Evolutionary conservation across 2,329 filamentous ascomycete species (phyloP).

Genomic region (Sclerotinia minor): DNA sequence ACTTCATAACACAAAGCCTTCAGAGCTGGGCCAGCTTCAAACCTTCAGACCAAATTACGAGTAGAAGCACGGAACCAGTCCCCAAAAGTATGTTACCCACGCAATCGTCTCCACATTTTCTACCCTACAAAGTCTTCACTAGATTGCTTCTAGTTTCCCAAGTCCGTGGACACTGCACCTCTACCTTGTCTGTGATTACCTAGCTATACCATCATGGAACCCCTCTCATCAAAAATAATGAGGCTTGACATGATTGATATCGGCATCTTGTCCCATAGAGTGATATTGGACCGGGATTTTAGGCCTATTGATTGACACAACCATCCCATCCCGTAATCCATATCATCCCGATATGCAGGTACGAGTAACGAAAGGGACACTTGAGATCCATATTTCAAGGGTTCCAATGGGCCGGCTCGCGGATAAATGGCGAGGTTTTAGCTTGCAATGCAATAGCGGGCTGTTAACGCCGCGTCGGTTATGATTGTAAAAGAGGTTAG

Average conservation of each 20-base stretch:
- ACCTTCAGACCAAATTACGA: constrained; percentile 2
- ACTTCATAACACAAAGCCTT: not conserved
- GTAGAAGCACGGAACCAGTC: constrained; percentile 10
- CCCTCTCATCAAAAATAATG: not conserved
- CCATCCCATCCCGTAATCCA: constrained; percentile 15
- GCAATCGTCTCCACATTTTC: not conserved
- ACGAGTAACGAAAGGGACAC: constrained; percentile 22
- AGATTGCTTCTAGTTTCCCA: constrained; percentile 9
- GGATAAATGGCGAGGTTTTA: constrained; percentile 5
- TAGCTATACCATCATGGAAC: not conserved
- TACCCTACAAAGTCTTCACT: not conserved
- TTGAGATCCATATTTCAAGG: constrained; percentile 9
- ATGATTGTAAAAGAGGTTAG: not conserved
- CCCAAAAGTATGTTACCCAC: not conserved
- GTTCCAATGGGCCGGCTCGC: constrained; percentile 17
- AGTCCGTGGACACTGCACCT: constrained; percentile 9
- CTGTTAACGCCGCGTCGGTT: constrained; percentile 7
- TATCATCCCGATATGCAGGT: constrained; percentile 30
- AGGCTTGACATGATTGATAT: constrained; percentile 21
- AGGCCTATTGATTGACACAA: constrained; percentile 18
- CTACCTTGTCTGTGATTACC: constrained; percentile 9
- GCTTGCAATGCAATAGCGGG: not conserved
- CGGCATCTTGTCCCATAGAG: constrained; percentile 25
- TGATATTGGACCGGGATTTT: constrained; percentile 25
- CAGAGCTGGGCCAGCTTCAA: constrained; percentile 7